phyloP scores from a whole-genome alignment of 2,329 filamentous ascomycete genomes.

The Claviceps pusilla region DNA sequence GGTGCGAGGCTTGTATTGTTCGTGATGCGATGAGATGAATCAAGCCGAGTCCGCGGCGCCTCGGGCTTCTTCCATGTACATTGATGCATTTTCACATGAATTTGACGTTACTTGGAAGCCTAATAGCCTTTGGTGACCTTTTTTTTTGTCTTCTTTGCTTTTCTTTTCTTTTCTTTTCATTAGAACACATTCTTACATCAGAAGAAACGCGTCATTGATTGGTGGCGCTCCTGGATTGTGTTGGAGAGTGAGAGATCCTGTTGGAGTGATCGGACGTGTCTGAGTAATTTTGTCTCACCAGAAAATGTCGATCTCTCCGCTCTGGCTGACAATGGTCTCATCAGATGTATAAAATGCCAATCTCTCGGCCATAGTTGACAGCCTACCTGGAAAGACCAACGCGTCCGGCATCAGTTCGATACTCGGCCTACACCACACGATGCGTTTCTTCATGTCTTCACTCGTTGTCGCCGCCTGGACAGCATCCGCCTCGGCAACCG shows the following conservation, averaged over 20 bases:
- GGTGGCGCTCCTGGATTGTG: neutral
- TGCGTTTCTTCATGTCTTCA: neutral
- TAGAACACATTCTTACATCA: neutral
- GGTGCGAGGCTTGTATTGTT: neutral
- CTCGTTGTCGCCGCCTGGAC: neutral
- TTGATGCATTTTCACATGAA: neutral
- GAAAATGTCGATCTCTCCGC: too few species aligned
- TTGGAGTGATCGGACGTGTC: neutral
- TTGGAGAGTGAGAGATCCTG: neutral
- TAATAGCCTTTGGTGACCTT: too few species aligned
- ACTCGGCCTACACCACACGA: neutral
- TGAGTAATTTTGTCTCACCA: neutral
- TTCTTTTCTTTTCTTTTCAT: neutral
- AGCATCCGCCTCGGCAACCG: slow-evolving; percentile 4
- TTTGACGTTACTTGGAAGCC: neutral
- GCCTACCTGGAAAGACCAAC: too few species aligned
- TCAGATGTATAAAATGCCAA: neutral
- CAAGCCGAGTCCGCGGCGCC: neutral
- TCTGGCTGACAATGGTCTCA: too few species aligned
- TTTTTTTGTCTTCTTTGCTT: too few species aligned
- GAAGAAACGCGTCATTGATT: neutral
- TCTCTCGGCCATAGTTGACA: neutral
- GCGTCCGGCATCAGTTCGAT: too few species aligned
- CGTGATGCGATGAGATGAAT: neutral
- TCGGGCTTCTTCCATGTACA: neutral